Conservation (phyloP, 1,284 basidiomycete species). For the Sanguinoderma infundibulare region DNA sequence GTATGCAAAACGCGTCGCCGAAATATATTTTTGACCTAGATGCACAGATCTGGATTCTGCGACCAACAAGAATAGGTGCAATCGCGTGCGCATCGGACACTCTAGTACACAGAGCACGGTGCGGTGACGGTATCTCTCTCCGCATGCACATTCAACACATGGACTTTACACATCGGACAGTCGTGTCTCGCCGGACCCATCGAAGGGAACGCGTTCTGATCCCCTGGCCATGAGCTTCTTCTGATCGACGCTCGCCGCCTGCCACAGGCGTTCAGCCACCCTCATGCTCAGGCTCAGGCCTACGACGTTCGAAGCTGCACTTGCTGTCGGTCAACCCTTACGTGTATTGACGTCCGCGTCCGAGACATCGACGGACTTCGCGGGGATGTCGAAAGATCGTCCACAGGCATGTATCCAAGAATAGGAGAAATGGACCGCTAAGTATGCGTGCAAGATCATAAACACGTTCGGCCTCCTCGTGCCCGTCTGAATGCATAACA, state of each 20-base stretch:
- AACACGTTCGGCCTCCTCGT: neutral
- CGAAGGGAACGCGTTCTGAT: neutral
- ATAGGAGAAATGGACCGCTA: neutral
- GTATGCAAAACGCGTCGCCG: too few relatives aligned
- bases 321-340: neutral
- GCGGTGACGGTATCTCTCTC: too few relatives aligned
- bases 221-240: neutral
- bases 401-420: neutral
- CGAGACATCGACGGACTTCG: neutral
- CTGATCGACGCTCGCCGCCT: neutral
- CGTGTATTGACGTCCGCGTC: neutral
- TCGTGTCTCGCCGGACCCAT: neutral
- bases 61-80: too few relatives aligned
- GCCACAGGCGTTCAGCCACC: neutral
- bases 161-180: neutral
- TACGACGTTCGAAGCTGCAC: neutral
- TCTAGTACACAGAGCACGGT: too few relatives aligned
- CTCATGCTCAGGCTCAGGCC: neutral
- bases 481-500: neutral
- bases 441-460: neutral
- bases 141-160: too few relatives aligned
- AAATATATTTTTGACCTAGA: too few relatives aligned
- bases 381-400: neutral
- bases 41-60: too few relatives aligned
- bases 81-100: too few relatives aligned